A percentile compares a stretch with the other conserved stretches of the same genome.
Conservation (phyloP, 163 green algal species). For the Prototheca wickerhamii region DNA sequence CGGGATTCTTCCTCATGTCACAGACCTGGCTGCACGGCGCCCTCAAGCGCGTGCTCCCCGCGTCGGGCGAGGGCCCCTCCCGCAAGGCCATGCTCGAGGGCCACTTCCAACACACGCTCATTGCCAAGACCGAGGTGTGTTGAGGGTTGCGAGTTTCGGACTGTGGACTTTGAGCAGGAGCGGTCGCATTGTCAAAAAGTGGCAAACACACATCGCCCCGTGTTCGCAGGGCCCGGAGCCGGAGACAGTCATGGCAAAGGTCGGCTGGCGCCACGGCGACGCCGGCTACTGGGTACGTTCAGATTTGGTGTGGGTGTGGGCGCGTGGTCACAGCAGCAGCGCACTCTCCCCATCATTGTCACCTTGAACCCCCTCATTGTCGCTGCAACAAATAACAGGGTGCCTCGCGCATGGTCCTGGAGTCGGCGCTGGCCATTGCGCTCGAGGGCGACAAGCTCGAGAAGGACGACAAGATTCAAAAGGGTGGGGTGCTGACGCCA, state of each 20-base stretch:
- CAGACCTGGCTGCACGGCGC: slow-evolving; percentile 12
- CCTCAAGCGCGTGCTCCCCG: slow-evolving; percentile 29
- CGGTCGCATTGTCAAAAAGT: neutral
- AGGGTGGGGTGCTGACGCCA: slow-evolving; percentile 61
- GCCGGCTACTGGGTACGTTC: neutral
- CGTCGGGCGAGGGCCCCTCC: slow-evolving; percentile 30
- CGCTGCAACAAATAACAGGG: slow-evolving; percentile 1
- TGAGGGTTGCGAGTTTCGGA: neutral
- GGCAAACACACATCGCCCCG: neutral
- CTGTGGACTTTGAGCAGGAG: neutral
- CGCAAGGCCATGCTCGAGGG: slow-evolving; percentile 8
- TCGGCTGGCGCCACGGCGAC: slow-evolving; percentile 1
- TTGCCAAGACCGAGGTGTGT: slow-evolving; percentile 6
- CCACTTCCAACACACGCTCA: slow-evolving; percentile 9
- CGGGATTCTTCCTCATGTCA: neutral
- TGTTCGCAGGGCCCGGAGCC: neutral
- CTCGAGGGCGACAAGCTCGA: slow-evolving; percentile 33
- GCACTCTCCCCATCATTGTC: too few species aligned
- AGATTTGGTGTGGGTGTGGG: neutral
- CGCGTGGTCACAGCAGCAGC: too few species aligned
- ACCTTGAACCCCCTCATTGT: too few species aligned
- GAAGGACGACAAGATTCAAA: neutral
- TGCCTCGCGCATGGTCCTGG: slow-evolving; percentile 33
- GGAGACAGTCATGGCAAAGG: neutral
- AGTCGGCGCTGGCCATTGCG: slow-evolving; percentile 57